Evolutionary conservation across 495 filamentous ascomycete species (phyloP), one percentile per base, ranked within the genome.

Genomic region (Staphylotrichum longicolle): DNA sequence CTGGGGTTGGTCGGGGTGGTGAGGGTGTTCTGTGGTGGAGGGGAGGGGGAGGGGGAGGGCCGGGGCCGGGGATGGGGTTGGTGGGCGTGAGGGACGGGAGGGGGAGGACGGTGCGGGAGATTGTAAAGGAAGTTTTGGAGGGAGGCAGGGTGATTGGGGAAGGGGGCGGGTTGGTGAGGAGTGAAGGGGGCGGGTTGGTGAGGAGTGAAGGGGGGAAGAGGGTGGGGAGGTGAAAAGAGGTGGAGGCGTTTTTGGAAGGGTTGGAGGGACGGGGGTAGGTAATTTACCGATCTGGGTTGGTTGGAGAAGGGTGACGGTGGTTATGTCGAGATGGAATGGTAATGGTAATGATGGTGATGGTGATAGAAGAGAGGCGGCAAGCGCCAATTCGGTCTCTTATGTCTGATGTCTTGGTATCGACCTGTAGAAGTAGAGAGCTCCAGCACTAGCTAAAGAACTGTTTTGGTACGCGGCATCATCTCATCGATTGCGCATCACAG

Each of bases 1-100:
- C 12, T 61, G 42, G 59, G 50, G 12, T 10, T 61, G 30, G 9
- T 39, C 3, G 27, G 50, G 4, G 12, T 9, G 14, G 50, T 61
- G 50, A 37, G 34, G 8, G n/a, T n/a, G 0, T 15, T 9, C 7
- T 40, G 59, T 2, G 14, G 32, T 4, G 15, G 14, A 10, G 45
- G 5, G 3, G 15, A 47, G 8, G 45, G 45, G 14, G 10, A 39
- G 37, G 37, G 37, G 37, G 20, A n/a, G n/a, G n/a, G n/a, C n/a
- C n/a, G n/a, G 45, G 4, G 2, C 7, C 15, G 8, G 45, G 45
- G 14, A 39, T 0, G 37, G 37, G 37, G 2, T 30, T 47, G 11
- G 8, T 20, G 4, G 15, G 45, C 14, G 45, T 47, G 45, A 47
- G 14, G 45, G 20, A 47, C 4, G n/a, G 11, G 42, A 45, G 45